Conservation (phyloP, 202 grass and related monocot genomes). For the Schoenoplectus triqueter region DNA sequence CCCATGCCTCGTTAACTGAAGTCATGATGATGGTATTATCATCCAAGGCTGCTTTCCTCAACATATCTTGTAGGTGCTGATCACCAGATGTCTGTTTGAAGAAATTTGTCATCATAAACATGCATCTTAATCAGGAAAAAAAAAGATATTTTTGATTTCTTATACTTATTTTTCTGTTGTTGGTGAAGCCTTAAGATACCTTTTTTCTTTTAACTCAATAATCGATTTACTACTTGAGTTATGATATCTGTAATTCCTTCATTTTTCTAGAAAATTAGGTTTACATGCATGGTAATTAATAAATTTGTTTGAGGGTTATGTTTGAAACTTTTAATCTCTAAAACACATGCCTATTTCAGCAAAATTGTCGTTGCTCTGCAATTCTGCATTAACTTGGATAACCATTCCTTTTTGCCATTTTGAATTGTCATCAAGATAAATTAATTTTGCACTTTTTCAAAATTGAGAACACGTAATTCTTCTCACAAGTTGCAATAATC, state of each 20-base stretch:
- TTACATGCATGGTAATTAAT: background rate
- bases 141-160: background rate
- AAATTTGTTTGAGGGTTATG: background rate
- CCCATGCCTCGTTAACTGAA: slow-evolving; percentile 85
- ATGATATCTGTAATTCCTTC: background rate
- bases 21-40: slow-evolving; percentile 89
- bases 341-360: background rate
- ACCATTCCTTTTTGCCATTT: slow-evolving; percentile 1
- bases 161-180: background rate
- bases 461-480: slow-evolving; percentile 6
- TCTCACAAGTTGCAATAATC: background rate
- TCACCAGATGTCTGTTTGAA: slow-evolving; percentile 41
- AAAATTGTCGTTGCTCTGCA: background rate
- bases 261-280: background rate
- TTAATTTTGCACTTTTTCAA: slow-evolving; percentile 7
- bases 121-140: background rate
- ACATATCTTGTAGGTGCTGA: slow-evolving; percentile 47
- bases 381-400: background rate
- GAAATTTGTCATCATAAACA: slow-evolving; percentile 15
- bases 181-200: background rate
- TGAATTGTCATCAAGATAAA: background rate
- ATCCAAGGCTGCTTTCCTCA: slow-evolving; percentile 58
- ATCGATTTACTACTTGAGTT: background rate
- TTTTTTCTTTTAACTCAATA: background rate
- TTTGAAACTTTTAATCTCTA: background rate